Percentiles rank a stretch among this genome's conserved stretches.
Evolutionary conservation across 1,139 yeast species (phyloP).

Genomic region (Geotrichum citri-aurantii): DNA sequence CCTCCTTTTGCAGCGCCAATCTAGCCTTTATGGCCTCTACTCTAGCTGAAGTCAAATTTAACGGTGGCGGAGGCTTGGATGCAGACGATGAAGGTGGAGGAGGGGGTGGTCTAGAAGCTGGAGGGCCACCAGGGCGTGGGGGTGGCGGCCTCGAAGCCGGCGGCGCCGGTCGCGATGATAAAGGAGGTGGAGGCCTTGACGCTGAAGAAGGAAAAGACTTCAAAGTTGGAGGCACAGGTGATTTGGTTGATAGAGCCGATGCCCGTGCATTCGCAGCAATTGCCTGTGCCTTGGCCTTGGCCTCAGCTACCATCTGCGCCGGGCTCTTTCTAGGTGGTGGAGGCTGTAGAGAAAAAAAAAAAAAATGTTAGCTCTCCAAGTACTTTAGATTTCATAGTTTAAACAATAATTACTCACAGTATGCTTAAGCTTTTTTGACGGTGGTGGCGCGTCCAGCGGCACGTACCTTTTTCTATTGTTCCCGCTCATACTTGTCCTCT

Average conservation of each 20-base stretch:
- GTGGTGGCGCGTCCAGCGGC: constrained; percentile 12
- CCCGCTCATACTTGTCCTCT: constrained; percentile 7
- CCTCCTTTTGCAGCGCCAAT: constrained; percentile 8
- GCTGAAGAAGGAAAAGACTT: neutral
- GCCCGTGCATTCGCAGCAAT: constrained; percentile 13
- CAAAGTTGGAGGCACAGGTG: neutral
- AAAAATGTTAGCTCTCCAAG: neutral
- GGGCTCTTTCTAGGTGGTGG: constrained; percentile 1
- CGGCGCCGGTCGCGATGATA: neutral
- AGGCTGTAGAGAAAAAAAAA: neutral
- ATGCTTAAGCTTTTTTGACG: constrained; percentile 7
- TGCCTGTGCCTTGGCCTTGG: constrained; percentile 14
- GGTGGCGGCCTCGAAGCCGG: constrained; percentile 4
- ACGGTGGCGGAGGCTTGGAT: neutral
- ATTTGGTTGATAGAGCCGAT: neutral
- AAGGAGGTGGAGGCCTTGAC: neutral
- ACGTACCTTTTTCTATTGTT: constrained; percentile 8
- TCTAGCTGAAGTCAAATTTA: neutral
- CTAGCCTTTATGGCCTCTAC: constrained; percentile 4
- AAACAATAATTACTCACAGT: neutral
- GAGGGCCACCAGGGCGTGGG: neutral
- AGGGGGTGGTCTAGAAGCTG: constrained; percentile 1
- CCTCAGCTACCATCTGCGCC: constrained; percentile 12
- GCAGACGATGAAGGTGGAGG: constrained; percentile 3
- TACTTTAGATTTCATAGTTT: too few relatives aligned